Conservation (phyloP, 1,139 yeast genomes). For the Sporopachydermia cereana region DNA sequence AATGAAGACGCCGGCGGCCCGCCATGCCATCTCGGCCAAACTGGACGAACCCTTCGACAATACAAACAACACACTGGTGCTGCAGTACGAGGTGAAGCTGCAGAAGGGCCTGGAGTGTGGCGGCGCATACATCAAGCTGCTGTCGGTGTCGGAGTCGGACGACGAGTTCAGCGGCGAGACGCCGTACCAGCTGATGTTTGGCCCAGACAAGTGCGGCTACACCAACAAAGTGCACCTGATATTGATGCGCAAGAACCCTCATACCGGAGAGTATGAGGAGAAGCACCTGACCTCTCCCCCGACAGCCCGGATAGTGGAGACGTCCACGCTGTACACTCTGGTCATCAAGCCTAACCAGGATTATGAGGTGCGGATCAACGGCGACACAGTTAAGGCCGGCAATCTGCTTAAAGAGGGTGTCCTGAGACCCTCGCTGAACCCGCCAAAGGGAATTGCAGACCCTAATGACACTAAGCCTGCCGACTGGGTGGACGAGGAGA, state of each 20-base stretch:
- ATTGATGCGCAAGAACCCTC: conserved; percentile 44
- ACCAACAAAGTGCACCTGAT: conserved; percentile 73
- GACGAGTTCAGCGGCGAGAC: conserved; percentile 47
- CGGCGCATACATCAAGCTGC: conserved; percentile 75
- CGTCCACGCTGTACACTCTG: conserved; percentile 64
- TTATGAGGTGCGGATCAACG: conserved; percentile 74
- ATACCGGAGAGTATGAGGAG: conserved; percentile 49
- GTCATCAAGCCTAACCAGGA: conserved; percentile 51
- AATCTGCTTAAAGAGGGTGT: conserved; percentile 40
- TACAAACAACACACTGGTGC: conserved; percentile 52
- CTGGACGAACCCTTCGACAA: conserved; percentile 45
- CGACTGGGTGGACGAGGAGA: conserved; percentile 65
- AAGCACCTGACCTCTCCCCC: conserved; percentile 61
- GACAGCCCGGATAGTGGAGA: conserved; percentile 44
- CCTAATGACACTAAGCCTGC: conserved; percentile 53
- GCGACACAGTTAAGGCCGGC: conserved; percentile 61
- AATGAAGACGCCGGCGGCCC: conserved; percentile 62
- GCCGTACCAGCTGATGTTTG: conserved; percentile 83
- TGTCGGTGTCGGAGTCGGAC: conserved; percentile 37
- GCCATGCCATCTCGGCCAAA: conserved; percentile 62
- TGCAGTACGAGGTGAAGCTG: conserved; percentile 80
- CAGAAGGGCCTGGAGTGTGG: conserved; percentile 75
- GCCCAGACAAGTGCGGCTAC: conserved; percentile 85
- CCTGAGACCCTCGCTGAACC: conserved; percentile 52
- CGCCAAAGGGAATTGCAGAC: conserved; percentile 54